phyloP scores from a whole-genome alignment of 495 filamentous ascomycete species.

The Daldinia vernicosa region DNA sequence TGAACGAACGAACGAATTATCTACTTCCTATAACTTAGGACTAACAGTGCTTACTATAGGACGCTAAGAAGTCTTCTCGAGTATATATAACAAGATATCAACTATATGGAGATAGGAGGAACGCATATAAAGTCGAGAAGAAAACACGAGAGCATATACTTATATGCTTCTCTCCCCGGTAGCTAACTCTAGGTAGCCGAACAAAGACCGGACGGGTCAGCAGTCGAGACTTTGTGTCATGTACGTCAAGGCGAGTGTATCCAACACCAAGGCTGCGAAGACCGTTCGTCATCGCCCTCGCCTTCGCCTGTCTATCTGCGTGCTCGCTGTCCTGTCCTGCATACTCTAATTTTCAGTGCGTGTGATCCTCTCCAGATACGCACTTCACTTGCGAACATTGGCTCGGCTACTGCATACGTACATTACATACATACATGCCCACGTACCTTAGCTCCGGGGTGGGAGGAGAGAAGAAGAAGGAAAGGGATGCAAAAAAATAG shows the following conservation, averaged over 20 bases:
- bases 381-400: conserved; percentile 17
- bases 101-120: conserved; percentile 1
- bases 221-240: conserved; percentile 31
- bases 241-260: conserved; percentile 17
- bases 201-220: conserved; percentile 38
- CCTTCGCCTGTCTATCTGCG: background rate
- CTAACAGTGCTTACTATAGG: background rate
- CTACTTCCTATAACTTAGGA: background rate
- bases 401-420: conserved; percentile 14
- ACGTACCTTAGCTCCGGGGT: background rate
- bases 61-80: background rate
- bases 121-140: background rate
- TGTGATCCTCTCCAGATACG: conserved; percentile 7
- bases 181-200: conserved; percentile 7
- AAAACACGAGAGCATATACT: conserved; percentile 30
- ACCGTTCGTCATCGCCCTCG: conserved; percentile 21
- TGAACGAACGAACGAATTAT: background rate
- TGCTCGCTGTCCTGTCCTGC: background rate
- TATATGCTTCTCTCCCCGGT: conserved; percentile 20
- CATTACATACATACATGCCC: too few relatives aligned
- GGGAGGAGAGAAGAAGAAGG: background rate
- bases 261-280: conserved; percentile 7
- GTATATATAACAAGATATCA: background rate
- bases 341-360: background rate
- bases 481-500: conserved; percentile 8